These are phyloP conservation scores for Coemansia sp. DNA, from an alignment of 192 early-diverging fungal species.

Conservation along the genomic window DNA sequence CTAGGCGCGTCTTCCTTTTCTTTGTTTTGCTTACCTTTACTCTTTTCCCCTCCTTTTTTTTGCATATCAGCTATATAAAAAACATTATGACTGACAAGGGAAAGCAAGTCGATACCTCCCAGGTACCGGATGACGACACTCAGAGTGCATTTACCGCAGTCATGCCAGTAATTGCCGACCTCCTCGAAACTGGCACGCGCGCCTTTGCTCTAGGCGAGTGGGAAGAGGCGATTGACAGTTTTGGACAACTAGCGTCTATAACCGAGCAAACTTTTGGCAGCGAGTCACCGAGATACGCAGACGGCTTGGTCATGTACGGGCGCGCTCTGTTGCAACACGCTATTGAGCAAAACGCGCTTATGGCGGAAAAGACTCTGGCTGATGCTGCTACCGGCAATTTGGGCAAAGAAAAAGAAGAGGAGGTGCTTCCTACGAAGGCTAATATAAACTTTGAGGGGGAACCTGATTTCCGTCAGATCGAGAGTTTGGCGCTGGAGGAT, in stretches of 20 bases:
- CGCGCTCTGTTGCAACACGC: slow-evolving; percentile 72
- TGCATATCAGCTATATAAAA: background rate
- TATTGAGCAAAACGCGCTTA: slow-evolving; percentile 71
- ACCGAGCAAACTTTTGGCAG: slow-evolving; percentile 66
- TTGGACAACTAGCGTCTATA: slow-evolving; percentile 69
- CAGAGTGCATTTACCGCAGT: slow-evolving; percentile 27
- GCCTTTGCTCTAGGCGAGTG: slow-evolving; percentile 66
- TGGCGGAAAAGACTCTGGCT: slow-evolving; percentile 63
- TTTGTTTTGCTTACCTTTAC: background rate
- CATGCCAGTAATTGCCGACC: slow-evolving; percentile 50
- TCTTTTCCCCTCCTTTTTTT: background rate
- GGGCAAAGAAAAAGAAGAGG: slow-evolving; percentile 21
- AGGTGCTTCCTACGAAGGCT: slow-evolving; percentile 27
- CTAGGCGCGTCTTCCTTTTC: background rate
- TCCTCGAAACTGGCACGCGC: slow-evolving; percentile 68
- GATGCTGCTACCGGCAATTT: slow-evolving; percentile 49
- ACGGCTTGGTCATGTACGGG: slow-evolving; percentile 74
- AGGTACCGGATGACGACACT: background rate
- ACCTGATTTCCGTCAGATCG: slow-evolving; percentile 56
- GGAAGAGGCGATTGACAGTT: slow-evolving; percentile 63
- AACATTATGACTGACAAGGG: slow-evolving; percentile 36
- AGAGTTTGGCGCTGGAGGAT: slow-evolving; percentile 20
- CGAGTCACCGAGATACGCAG: slow-evolving; percentile 66
- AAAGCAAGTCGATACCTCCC: slow-evolving; percentile 38
- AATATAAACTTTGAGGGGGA: slow-evolving; percentile 74